Evolutionary conservation across 257 asterid species (phyloP), one percentile per base, ranked within the genome.

Genomic region (Gardenia jasminoides): DNA sequence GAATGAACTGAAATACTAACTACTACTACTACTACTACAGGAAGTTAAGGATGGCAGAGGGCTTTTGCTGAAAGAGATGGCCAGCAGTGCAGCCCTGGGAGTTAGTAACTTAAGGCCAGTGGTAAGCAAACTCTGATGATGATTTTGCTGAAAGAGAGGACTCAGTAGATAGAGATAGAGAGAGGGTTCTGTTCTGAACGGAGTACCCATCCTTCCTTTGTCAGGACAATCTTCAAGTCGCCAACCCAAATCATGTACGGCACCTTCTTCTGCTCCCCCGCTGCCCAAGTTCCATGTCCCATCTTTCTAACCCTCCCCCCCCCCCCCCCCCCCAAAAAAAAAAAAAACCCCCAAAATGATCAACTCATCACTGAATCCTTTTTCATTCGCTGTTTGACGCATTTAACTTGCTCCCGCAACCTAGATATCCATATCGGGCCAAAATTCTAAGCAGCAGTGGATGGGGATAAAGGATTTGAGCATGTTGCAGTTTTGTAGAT

Each of bases 1-100:
- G 41, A 36, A n/a, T n/a, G n/a, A n/a, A n/a, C n/a, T n/a, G n/a
- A n/a, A n/a, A n/a, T n/a, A n/a, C n/a, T n/a, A n/a, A 36, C 3
- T 36, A 5, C 41, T 36, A 36, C 41, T 36, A 4, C 39, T 36
- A 36, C 39, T 36, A 5, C 41, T 58, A 79, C 72, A 79, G 70
- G 39, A 71, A 58, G n/a, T n/a, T n/a, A 79, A 72, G 79, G 52
- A 47, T 76, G 81, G 78, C 86, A 80, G 83, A 16, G 75, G 67
- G 61, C 44, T 52, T 85, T 79, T 67, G 72, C 41, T 80, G 86
- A 79, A 83, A 78, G 85, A 82, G 54, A 82, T 82, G 86, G 82
- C 76, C 88, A 71, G 19, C 54, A 15, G 17, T 16, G 0, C 11
- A 46, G 54, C 3, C 54, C 19, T 85, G 84, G 82, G 84, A 85